Base-by-base conservation (phyloP, 2,329 filamentous ascomycete genomes). In the Aaosphaeria pasadenensis region DNA sequence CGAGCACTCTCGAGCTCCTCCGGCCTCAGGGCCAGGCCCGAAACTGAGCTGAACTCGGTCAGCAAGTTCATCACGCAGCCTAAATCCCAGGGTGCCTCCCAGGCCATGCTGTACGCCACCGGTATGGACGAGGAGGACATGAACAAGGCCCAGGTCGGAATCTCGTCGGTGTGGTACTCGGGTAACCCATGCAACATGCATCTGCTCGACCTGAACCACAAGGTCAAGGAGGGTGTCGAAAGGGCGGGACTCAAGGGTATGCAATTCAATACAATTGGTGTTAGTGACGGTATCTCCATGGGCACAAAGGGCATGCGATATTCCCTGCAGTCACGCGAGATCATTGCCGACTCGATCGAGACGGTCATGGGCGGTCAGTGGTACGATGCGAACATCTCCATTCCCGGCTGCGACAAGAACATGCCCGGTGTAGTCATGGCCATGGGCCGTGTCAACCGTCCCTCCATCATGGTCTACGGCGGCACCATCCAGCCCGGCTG, bases 101-200 rank as follows among this genome's bases (percentile, higher is more conserved):
- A 99, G 77, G 94, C 95, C 56, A 99, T 99, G 95, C 81, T 99
- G 48, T 99, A 96, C 78, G 94, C 89, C 58, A 96, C 92, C 1
- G 95, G 95, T 46, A 78, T 99, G 63, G 83, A 77, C 39, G 89
- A 95, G 66, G 80, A 81, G 48, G 91, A 96, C 72, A 89, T 97
- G 86, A 86, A 87, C 77, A 99, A 97, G 78, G 88, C 94, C 29
- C 95, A 99, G 77, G 87, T 99, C 60, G 94, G 94, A 58, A 97
- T 99, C 69, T 95, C 92, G 39, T 96, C 91, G 5, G 91, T 97
- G 52, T 99, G 94, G 94, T 96, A 92, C 75, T 87, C 90, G 60
- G 94, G 94, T 49, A 99, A 99, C 76, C 94, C 94, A 29, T 99
- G 94, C 80, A 99, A 99, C 77, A 99, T 96, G 92, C 94, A 99